A percentile compares a stretch with the other conserved stretches of the same genome.
phyloP scores from a whole-genome alignment of 805 yeast species.

The Isabelozyma gotoi region DNA sequence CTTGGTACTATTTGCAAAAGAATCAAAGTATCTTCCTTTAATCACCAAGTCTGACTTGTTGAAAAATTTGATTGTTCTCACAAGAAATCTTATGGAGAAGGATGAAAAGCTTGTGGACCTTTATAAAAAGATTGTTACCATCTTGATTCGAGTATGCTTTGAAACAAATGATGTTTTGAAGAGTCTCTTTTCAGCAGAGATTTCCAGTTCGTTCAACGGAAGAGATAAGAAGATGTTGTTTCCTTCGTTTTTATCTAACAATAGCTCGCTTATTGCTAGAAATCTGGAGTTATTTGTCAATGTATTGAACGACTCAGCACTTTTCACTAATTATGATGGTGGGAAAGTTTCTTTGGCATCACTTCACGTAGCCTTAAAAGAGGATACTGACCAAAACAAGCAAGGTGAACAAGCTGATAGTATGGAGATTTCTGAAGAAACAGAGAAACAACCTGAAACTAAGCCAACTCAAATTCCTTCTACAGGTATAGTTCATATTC shows the following conservation, averaged over 20 bases:
- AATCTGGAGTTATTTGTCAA: conserved; percentile 51
- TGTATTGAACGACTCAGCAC: conserved; percentile 38
- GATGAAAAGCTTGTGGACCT: conserved; percentile 8
- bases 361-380: conserved; percentile 16
- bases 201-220: conserved; percentile 44
- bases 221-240: conserved; percentile 27
- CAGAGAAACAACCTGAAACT: too few relatives aligned
- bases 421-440: too few relatives aligned
- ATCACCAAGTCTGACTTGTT: conserved; percentile 51
- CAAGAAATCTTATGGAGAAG: conserved; percentile 27
- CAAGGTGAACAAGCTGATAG: background rate
- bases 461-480: conserved; percentile 9
- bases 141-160: conserved; percentile 65
- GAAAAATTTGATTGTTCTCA: conserved; percentile 43
- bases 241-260: background rate
- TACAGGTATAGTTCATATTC: conserved; percentile 61
- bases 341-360: conserved; percentile 16
- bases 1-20: conserved; percentile 52
- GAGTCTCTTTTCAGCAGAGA: conserved; percentile 49
- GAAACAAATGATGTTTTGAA: conserved; percentile 57
- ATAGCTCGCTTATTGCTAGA: conserved; percentile 39
- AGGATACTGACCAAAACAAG: conserved; percentile 8
- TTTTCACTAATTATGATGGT: conserved; percentile 47
- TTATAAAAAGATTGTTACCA: conserved; percentile 24
- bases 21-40: conserved; percentile 23